Evolutionary conservation across 352 stramenopile species (phyloP), one percentile per base, ranked within the genome.

Genomic region (Discostella stelligera): DNA sequence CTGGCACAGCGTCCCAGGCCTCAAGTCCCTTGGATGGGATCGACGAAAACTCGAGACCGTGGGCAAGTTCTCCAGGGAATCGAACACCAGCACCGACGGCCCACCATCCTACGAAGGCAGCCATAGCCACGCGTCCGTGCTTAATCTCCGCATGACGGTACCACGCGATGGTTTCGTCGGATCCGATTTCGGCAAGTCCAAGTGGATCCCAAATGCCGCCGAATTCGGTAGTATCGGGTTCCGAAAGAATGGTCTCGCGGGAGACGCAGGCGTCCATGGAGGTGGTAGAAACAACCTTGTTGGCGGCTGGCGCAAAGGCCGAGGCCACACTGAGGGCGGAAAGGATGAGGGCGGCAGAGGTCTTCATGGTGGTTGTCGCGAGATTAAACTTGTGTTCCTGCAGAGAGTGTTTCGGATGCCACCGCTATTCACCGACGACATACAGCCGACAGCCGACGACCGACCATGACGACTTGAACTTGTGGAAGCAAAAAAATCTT

Each of bases 91-190:
- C 65, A 50, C 79, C 88, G 39, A 85, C 79, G 66, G 81, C 78
- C 53, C 65, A 80, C 83, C 85, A 91, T 53, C 88, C 88, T 66
- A 87, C 76, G 37, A 90, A 88, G 58, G 82, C 80, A 64, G 81
- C 77, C 79, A 90, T 87, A 49, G 72, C 72, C 69, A 91, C 65
- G 39, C 87, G 83, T 67, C 83, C 83, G 53, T 91, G 87, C 78
- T 90, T 90, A 0, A 89, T 77, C 48, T 92, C 84, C 10, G 84
- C 76, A 75, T 89, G 81, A 69, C 84, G 74, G 83, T 80, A 90
- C 87, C 87, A 93, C 30, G 84, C 74, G 66, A 91, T 69, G 23
- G 86, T 92, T 59, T 87, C 78, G 48, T 89, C 84, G 74, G 75
- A 85, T 66, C 84, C 86, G n/a, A 86, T 65, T 4, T 91, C 77